Conservation (phyloP, 345 rosid genomes). For the Ricinus communis region DNA sequence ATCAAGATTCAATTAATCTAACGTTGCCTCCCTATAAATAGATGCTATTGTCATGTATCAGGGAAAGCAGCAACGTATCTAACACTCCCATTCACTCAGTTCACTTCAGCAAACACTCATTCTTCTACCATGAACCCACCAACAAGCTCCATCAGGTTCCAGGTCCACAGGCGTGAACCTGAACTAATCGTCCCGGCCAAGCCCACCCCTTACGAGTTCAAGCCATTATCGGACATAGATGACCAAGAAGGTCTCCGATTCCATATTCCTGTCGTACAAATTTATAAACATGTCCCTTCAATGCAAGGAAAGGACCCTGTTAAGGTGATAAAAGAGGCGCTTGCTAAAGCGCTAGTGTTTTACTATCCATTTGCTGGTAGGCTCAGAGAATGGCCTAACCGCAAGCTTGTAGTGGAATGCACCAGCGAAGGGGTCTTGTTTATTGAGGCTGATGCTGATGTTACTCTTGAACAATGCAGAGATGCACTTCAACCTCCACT, state of each 20-base stretch:
- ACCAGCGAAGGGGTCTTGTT: conserved; percentile 27
- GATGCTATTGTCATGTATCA: no score
- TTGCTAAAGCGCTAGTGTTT: conserved; percentile 21
- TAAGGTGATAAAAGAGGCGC: conserved; percentile 11
- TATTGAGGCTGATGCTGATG: conserved; percentile 26
- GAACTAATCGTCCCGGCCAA: conserved; percentile 20
- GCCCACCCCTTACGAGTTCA: conserved; percentile 27
- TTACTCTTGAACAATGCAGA: conserved; percentile 12
- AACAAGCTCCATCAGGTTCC: conserved; percentile 13
- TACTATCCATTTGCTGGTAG: conserved; percentile 30
- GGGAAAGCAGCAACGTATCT: no score
- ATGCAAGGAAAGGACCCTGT: conserved; percentile 24
- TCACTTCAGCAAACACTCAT: no score
- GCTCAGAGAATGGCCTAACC: conserved; percentile 20
- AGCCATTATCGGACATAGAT: conserved; percentile 23
- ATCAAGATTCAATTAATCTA: no score
- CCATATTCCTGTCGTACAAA: conserved; percentile 20
- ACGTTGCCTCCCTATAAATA: no score
- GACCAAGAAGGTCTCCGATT: conserved; percentile 24
- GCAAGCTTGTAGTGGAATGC: conserved; percentile 26
- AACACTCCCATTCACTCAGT: no score
- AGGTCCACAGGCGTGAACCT: conserved; percentile 23
- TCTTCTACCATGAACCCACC: background rate
- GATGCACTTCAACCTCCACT: conserved; percentile 24
- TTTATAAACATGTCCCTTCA: conserved; percentile 11